phyloP scores from a whole-genome alignment of 2,329 filamentous ascomycete species.

The Hysterium pulicare region DNA sequence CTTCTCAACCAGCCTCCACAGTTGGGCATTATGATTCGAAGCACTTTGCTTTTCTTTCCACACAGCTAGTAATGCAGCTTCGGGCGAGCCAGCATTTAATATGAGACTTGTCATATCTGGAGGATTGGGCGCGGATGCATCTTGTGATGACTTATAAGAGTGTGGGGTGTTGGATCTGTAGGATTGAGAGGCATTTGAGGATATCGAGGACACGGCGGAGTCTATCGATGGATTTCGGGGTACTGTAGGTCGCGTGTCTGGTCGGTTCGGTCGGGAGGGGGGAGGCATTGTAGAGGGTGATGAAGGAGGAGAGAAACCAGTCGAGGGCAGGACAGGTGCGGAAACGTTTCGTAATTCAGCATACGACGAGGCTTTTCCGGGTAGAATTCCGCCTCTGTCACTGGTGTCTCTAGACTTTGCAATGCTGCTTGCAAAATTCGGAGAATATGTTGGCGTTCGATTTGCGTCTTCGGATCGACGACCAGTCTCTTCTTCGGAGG shows the following conservation, averaged over 20 bases:
- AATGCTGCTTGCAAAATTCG: no score
- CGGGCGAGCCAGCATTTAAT: slow-evolving; percentile 79
- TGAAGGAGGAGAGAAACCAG: slow-evolving; percentile 30
- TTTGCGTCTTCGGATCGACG: slow-evolving; percentile 9
- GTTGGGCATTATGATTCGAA: slow-evolving; percentile 81
- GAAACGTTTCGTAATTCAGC: slow-evolving; percentile 33
- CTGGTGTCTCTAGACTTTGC: slow-evolving; percentile 9
- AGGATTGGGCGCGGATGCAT: slow-evolving; percentile 48
- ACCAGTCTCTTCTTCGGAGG: slow-evolving; percentile 24
- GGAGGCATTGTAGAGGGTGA: slow-evolving; percentile 37
- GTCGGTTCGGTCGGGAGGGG: slow-evolving; percentile 32
- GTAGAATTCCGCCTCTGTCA: slow-evolving; percentile 14
- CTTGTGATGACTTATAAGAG: slow-evolving; percentile 57
- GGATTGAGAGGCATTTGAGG: slow-evolving; percentile 38
- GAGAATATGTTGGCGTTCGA: slow-evolving; percentile 10
- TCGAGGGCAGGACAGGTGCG: slow-evolving; percentile 30
- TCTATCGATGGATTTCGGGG: slow-evolving; percentile 86
- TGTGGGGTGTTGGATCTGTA: slow-evolving; percentile 56
- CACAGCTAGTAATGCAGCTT: slow-evolving; percentile 83
- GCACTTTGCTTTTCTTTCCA: slow-evolving; percentile 89
- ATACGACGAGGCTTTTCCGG: slow-evolving; percentile 26
- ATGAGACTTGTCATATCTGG: slow-evolving; percentile 78
- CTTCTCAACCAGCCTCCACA: slow-evolving; percentile 96
- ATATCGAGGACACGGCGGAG: slow-evolving; percentile 72
- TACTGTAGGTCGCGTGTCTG: slow-evolving; percentile 27